Evolutionary conservation across 306 rosid species (phyloP).

Genomic region (Adenanthera pavonina): DNA sequence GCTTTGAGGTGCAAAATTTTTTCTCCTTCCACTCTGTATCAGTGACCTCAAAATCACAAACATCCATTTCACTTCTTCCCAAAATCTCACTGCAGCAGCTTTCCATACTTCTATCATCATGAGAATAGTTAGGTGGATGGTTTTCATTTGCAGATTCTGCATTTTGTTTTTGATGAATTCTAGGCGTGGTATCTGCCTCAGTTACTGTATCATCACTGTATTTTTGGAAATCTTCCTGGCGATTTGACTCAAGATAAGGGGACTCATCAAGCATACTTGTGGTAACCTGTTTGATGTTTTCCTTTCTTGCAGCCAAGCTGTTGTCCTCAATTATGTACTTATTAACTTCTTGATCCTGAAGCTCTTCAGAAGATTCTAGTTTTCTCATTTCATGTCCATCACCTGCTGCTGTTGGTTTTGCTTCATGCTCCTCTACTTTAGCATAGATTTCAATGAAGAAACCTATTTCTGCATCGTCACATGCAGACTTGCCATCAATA

Average conservation of each 20-base stretch:
- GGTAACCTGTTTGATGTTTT: slow-evolving; percentile 16
- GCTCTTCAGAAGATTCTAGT: slow-evolving; percentile 15
- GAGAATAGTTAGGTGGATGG: slow-evolving; percentile 35
- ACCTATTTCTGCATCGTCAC: slow-evolving; percentile 37
- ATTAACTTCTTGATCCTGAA: slow-evolving; percentile 35
- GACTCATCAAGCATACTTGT: slow-evolving; percentile 39
- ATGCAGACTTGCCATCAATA: slow-evolving; percentile 39
- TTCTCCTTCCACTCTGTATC: slow-evolving; percentile 64
- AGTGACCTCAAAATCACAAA: slow-evolving; percentile 40
- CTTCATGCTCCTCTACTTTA: slow-evolving; percentile 34
- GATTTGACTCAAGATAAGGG: slow-evolving; percentile 42
- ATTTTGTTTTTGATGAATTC: slow-evolving; percentile 34
- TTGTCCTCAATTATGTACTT: slow-evolving; percentile 28
- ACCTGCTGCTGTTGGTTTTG: slow-evolving; percentile 26
- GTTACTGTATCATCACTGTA: slow-evolving; percentile 11
- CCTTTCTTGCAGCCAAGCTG: slow-evolving; percentile 33
- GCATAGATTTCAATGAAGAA: slow-evolving; percentile 57
- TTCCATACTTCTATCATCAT: slow-evolving; percentile 42
- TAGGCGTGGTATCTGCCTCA: slow-evolving; percentile 40
- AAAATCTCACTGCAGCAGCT: slow-evolving; percentile 38
- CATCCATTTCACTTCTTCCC: slow-evolving; percentile 41
- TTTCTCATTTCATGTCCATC: slow-evolving; percentile 18
- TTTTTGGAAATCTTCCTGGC: slow-evolving; percentile 40
- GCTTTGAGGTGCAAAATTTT: slow-evolving; percentile 38
- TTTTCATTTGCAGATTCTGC: slow-evolving; percentile 35